Evolutionary conservation across 139 green algal species (phyloP), one percentile per base, ranked within the genome.

Genomic region (Gonium pectorale): DNA sequence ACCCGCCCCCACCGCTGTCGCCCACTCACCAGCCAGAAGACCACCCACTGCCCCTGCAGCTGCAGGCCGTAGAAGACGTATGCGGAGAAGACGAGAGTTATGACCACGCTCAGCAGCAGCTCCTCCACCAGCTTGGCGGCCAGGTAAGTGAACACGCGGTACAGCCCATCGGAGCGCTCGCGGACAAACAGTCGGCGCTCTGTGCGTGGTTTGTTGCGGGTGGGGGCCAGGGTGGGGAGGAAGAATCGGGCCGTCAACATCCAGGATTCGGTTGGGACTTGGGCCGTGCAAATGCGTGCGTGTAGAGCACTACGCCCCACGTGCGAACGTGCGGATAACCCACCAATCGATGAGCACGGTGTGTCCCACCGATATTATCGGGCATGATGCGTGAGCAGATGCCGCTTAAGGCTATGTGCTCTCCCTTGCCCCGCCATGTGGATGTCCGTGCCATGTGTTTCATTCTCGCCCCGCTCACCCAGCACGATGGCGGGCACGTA

Each of bases 401-500:
- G n/a, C n/a, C n/a, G n/a, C n/a, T n/a, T n/a, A n/a, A n/a, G n/a
- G n/a, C n/a, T n/a, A n/a, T n/a, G n/a, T n/a, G n/a, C n/a, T n/a
- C n/a, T n/a, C n/a, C n/a, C n/a, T n/a, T n/a, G n/a, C n/a, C n/a
- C n/a, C n/a, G n/a, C n/a, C n/a, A n/a, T n/a, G n/a, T n/a, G n/a
- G n/a, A n/a, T n/a, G n/a, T n/a, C n/a, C n/a, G n/a, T n/a, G n/a
- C n/a, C n/a, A n/a, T n/a, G n/a, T n/a, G n/a, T 17, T 56, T 17
- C 83, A 83, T 26, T 83, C 56, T 66, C 38, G 51, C 29, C 52
- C 52, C 33, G 9, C 89, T 85, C 62, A 91, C 89, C 91, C 27
- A 98, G 80, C 0, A 97, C 90, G 19, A 98, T 87, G 24, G 90
- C 86, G 3, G 95, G 95, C 29, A 97, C 89, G 87, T 97, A 98